These are phyloP conservation scores for Yamagishiella unicocca DNA, from an alignment of 139 green algal genomes.

Conservation along the genomic window DNA sequence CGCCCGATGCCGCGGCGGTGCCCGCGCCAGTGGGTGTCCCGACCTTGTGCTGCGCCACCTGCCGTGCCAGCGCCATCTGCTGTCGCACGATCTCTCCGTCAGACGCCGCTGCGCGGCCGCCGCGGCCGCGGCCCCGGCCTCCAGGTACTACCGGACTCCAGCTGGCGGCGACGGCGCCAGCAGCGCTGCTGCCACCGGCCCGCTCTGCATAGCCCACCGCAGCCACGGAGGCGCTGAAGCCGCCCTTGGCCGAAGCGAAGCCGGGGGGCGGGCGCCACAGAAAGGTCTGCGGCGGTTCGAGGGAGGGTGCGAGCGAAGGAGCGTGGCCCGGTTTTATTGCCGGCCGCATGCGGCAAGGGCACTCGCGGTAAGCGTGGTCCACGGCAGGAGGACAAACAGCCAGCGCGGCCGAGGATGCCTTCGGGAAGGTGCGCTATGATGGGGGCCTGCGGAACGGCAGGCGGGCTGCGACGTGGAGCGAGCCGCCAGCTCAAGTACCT, in stretches of 20 bases:
- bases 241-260: not conserved
- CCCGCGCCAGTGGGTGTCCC: too few species aligned
- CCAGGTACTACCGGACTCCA: not conserved
- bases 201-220: not conserved
- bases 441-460: too few species aligned
- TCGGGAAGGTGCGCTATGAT: too few species aligned
- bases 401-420: too few species aligned
- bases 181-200: not conserved
- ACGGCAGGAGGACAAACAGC: too few species aligned
- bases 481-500: too few species aligned
- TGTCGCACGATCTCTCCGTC: not conserved
- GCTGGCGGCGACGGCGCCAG: not conserved
- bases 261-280: slow-evolving; percentile 4
- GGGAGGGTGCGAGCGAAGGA: too few species aligned
- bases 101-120: not conserved
- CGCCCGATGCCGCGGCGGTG: too few species aligned
- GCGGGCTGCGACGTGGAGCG: too few species aligned
- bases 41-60: not conserved
- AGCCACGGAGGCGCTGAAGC: not conserved
- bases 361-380: too few species aligned
- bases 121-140: not conserved
- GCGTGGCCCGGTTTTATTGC: too few species aligned
- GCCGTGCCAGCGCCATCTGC: not conserved
- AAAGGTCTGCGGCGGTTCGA: slow-evolving; percentile 18
- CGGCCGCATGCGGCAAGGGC: too few species aligned